Evolutionary conservation across 495 filamentous ascomycete species (phyloP).

Genomic region (Pyrenula massariospora): DNA sequence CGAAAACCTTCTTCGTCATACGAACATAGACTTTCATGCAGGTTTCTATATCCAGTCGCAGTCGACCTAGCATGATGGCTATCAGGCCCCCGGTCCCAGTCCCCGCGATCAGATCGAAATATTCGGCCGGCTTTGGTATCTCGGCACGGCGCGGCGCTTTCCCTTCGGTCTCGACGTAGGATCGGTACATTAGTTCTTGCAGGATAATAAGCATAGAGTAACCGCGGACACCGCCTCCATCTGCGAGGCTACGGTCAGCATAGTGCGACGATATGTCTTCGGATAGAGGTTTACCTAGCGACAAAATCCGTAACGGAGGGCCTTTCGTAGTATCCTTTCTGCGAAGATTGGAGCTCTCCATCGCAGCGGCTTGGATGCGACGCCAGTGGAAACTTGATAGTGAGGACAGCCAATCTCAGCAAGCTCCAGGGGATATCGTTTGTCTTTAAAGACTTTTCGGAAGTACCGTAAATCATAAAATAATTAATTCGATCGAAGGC

Average conservation of each 20-base stretch:
- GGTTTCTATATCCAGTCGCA: constrained; percentile 85
- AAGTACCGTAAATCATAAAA: too few relatives aligned
- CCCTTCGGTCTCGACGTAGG: constrained; percentile 75
- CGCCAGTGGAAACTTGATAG: too few relatives aligned
- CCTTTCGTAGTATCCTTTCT: constrained; percentile 92
- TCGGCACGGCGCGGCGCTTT: constrained; percentile 72
- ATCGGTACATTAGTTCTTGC: constrained; percentile 90
- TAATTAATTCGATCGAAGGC: too few relatives aligned
- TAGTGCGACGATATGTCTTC: constrained; percentile 1
- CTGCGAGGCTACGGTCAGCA: constrained; percentile 30
- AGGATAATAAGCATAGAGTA: constrained; percentile 95
- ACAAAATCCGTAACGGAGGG: constrained; percentile 81
- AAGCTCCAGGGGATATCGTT: too few relatives aligned
- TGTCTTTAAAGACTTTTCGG: too few relatives aligned
- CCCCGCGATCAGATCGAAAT: constrained; percentile 93
- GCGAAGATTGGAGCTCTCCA: constrained; percentile 32
- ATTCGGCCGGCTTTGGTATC: constrained; percentile 94
- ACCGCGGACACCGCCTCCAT: constrained; percentile 91
- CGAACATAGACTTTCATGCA: constrained; percentile 94
- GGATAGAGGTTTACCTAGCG: constrained; percentile 54
- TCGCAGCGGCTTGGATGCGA: constrained; percentile 6
- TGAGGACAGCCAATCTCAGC: too few relatives aligned
- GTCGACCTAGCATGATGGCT: constrained; percentile 86
- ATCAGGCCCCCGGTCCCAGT: constrained; percentile 93
- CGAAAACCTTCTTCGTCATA: constrained; percentile 87